Conservation (phyloP, 179 eudicot species). For the Dionaea muscipula region DNA sequence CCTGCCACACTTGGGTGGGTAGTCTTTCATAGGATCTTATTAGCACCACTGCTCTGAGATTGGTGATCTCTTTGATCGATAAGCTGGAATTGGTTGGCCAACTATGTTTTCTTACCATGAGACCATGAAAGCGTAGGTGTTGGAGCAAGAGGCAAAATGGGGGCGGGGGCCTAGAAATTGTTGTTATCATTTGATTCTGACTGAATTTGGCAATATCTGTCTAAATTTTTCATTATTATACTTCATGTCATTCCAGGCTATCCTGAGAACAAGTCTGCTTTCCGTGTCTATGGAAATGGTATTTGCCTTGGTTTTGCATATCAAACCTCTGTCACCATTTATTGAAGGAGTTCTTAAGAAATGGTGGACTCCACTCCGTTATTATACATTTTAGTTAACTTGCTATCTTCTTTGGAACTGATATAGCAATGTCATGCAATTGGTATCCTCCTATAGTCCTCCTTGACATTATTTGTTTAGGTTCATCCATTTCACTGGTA, state of each 20-base stretch:
- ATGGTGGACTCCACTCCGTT: no score
- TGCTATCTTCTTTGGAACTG: not conserved
- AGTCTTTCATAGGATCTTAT: no score
- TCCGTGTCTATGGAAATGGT: not conserved
- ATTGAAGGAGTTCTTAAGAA: not conserved
- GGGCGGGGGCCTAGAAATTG: no score
- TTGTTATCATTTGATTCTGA: not conserved
- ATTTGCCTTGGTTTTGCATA: not conserved
- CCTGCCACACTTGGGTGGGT: no score
- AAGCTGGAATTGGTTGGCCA: no score
- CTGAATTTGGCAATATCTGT: not conserved
- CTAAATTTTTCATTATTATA: not conserved
- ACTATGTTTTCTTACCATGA: no score
- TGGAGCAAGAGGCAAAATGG: no score
- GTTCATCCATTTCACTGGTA: constrained; percentile 88
- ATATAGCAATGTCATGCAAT: not conserved
- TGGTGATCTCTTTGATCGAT: no score
- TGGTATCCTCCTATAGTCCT: constrained; percentile 9
- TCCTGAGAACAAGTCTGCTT: not conserved
- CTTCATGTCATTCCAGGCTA: not conserved
- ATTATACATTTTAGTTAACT: not conserved
- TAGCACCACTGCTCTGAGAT: no score
- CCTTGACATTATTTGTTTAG: constrained; percentile 40
- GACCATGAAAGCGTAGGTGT: no score
- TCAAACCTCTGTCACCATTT: not conserved